A percentile compares a stretch with the other conserved stretches of the same genome.
phyloP scores from a whole-genome alignment of 2,329 filamentous ascomycete genomes.

The Cyphellophora attinorum region DNA sequence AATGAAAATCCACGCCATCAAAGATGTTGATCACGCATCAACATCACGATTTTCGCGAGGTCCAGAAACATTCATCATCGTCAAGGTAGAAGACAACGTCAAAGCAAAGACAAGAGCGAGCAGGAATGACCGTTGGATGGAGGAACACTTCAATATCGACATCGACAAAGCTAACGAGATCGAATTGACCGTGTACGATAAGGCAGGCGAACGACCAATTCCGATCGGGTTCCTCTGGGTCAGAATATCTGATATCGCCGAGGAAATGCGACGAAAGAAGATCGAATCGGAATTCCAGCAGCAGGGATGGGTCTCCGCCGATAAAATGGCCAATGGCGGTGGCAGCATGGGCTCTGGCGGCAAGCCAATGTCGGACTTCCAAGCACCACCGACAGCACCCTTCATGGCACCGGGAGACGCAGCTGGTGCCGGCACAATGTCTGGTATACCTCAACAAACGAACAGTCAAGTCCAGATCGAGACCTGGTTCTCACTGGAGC shows the following conservation, averaged over 20 bases:
- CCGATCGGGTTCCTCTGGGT: constrained; percentile 96
- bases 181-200: constrained; percentile 95
- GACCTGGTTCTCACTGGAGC: constrained; percentile 94
- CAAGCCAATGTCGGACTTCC: constrained; percentile 45
- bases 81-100: constrained; percentile 93
- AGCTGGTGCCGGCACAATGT: constrained; percentile 27
- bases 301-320: constrained; percentile 93
- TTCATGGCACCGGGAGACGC: constrained; percentile 23
- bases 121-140: constrained; percentile 81
- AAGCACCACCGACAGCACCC: constrained; percentile 9
- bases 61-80: constrained; percentile 87
- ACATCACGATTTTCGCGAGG: constrained; percentile 75
- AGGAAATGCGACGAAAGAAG: constrained; percentile 94
- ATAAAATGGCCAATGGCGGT: constrained; percentile 69
- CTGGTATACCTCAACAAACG: constrained; percentile 22
- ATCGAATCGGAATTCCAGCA: constrained; percentile 93
- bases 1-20: constrained; percentile 77
- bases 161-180: constrained; percentile 99
- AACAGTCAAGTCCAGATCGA: constrained; percentile 51
- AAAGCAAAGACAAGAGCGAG: constrained; percentile 80
- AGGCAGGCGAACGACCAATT: constrained; percentile 77
- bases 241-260: constrained; percentile 89
- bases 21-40: constrained; percentile 88
- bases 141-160: constrained; percentile 82
- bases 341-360: constrained; percentile 22